A percentile compares a stretch with the other conserved stretches of the same genome.
Evolutionary conservation across 2,329 filamentous ascomycete species (phyloP).

Genomic region (Cladosporium sp.): DNA sequence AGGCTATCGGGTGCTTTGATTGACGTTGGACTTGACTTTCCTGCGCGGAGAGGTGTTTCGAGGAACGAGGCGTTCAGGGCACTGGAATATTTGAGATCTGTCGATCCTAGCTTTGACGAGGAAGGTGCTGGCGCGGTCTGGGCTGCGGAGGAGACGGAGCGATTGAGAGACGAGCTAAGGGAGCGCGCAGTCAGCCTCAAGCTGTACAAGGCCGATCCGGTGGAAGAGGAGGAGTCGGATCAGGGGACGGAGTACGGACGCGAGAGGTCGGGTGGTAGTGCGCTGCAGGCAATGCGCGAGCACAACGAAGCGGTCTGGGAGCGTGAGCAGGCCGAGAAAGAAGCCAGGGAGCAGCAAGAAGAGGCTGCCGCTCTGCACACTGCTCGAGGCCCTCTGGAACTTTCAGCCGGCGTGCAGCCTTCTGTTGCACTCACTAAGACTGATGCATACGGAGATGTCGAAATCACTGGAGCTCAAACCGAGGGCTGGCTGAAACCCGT

Average conservation of each 20-base stretch:
- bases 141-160: constrained; percentile 32
- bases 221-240: constrained; percentile 21
- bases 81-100: constrained; percentile 29
- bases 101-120: constrained; percentile 33
- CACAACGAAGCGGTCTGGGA: constrained; percentile 28
- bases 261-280: constrained; percentile 25
- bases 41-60: constrained; percentile 22
- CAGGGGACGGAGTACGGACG: constrained; percentile 26
- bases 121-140: constrained; percentile 28
- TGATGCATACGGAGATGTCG: constrained; percentile 16
- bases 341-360: constrained; percentile 17
- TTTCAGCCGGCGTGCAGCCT: constrained; percentile 28
- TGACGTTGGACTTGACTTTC: constrained; percentile 32
- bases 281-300: constrained; percentile 24
- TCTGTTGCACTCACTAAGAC: constrained; percentile 9
- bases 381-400: constrained; percentile 28
- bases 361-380: constrained; percentile 20
- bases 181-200: constrained; percentile 31
- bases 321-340: constrained; percentile 22
- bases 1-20: constrained; percentile 35
- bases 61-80: constrained; percentile 27
- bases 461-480: constrained; percentile 18
- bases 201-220: constrained; percentile 27
- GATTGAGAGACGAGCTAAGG: constrained; percentile 26
- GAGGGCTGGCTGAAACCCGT: constrained; percentile 28